phyloP scores from a whole-genome alignment of 2,329 filamentous ascomycete species.

The Fonsecaea nubica region DNA sequence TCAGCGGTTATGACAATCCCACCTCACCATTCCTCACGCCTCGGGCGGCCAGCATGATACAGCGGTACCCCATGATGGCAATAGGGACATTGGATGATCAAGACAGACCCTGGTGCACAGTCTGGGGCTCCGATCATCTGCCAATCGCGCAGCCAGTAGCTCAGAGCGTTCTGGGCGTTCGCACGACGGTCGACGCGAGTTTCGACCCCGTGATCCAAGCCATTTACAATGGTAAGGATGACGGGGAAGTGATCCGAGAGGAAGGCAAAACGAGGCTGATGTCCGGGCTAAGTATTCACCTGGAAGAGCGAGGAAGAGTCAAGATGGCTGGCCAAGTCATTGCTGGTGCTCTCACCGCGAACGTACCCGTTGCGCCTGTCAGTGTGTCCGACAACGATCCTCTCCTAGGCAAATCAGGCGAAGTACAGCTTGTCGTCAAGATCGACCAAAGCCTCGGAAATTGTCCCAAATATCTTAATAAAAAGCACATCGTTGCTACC shows the following conservation, averaged over 20 bases:
- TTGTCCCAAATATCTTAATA: slow-evolving; percentile 76
- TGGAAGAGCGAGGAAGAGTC: slow-evolving; percentile 71
- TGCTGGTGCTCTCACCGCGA: slow-evolving; percentile 62
- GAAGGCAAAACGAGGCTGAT: slow-evolving; percentile 58
- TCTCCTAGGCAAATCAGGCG: slow-evolving; percentile 40
- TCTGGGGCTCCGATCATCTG: slow-evolving; percentile 73
- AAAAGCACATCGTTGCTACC: slow-evolving; percentile 65
- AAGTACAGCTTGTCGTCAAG: slow-evolving; percentile 67
- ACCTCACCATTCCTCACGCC: slow-evolving; percentile 68
- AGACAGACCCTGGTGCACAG: slow-evolving; percentile 74
- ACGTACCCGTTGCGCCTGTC: slow-evolving; percentile 42
- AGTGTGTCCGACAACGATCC: slow-evolving; percentile 14
- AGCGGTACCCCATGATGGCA: slow-evolving; percentile 70
- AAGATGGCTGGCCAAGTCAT: slow-evolving; percentile 76
- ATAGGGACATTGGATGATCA: slow-evolving; percentile 68
- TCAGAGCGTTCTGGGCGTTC: slow-evolving; percentile 66
- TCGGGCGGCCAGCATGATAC: slow-evolving; percentile 66
- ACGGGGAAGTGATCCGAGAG: slow-evolving; percentile 54
- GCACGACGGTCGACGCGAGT: slow-evolving; percentile 63
- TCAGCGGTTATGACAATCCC: slow-evolving; percentile 67
- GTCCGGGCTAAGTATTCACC: slow-evolving; percentile 67
- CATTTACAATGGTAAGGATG: slow-evolving; percentile 59
- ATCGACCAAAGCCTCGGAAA: slow-evolving; percentile 72
- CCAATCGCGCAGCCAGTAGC: slow-evolving; percentile 72
- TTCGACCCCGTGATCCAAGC: slow-evolving; percentile 74